Evolutionary conservation across 768 basidiomycete genomes (phyloP).

Genomic region (Mycena vitilis): DNA sequence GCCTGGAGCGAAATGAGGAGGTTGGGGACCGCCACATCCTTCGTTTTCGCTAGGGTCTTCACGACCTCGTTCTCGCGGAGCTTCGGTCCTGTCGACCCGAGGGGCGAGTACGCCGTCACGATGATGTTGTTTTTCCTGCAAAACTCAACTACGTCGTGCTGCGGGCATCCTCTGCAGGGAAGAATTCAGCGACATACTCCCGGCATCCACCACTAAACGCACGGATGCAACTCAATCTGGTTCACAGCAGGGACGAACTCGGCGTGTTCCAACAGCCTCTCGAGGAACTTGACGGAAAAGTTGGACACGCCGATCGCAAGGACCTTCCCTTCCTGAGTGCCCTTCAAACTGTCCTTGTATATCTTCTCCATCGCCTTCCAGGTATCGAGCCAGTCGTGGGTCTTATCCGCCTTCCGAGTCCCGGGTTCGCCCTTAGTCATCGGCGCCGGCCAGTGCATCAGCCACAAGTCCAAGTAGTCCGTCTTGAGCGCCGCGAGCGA

Average conservation of each 20-base stretch:
- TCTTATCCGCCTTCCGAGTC: conserved; percentile 20
- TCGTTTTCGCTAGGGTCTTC: conserved; percentile 68
- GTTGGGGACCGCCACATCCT: conserved; percentile 70
- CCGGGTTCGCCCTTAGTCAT: conserved; percentile 61
- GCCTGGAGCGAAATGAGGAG: conserved; percentile 80
- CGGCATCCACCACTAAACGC: conserved; percentile 38
- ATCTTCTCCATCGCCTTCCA: conserved; percentile 84
- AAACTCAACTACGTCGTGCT: conserved; percentile 72
- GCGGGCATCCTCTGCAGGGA: conserved; percentile 58
- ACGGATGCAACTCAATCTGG: conserved; percentile 85
- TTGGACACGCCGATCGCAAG: conserved; percentile 82
- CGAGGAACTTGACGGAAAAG: conserved; percentile 72
- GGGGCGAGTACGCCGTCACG: conserved; percentile 83
- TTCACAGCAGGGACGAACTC: conserved; percentile 80
- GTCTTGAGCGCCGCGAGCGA: conserved; percentile 79
- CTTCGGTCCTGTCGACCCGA: conserved; percentile 79
- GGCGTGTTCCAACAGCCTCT: conserved; percentile 67
- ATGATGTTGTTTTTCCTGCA: conserved; percentile 74
- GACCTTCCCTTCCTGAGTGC: conserved; percentile 76
- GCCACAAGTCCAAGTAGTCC: conserved; percentile 85
- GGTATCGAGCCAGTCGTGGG: conserved; percentile 74
- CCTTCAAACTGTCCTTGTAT: conserved; percentile 52
- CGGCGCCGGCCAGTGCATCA: conserved; percentile 89
- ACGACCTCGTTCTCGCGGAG: conserved; percentile 72
- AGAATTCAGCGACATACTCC: not conserved